Conservation (phyloP, 495 filamentous ascomycete genomes). For the Xylaria nigripes region DNA sequence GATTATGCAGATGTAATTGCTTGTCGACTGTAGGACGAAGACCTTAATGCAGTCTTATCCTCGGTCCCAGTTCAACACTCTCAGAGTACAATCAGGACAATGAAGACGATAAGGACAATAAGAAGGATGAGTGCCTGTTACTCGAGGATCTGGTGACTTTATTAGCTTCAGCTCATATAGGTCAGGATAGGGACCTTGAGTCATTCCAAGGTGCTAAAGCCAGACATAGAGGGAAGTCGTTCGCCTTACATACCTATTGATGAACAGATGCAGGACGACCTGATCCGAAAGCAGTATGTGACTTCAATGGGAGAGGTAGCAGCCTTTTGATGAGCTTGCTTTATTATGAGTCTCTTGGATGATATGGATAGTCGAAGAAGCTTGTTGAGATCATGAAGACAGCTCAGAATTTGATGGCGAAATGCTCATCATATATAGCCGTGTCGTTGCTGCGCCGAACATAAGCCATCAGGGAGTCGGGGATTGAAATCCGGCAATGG, state of each 20-base stretch:
- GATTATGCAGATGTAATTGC: neutral
- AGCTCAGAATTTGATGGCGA: neutral
- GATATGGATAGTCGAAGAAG: neutral
- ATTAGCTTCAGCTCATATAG: neutral
- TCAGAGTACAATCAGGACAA: too few species aligned
- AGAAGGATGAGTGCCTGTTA: neutral
- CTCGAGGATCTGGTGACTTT: neutral
- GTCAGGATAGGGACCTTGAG: neutral
- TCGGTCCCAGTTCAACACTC: neutral
- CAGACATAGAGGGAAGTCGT: neutral
- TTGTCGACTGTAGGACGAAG: too few species aligned
- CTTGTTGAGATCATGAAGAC: neutral
- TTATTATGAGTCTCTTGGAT: neutral
- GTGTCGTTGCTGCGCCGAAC: neutral
- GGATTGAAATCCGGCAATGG: neutral
- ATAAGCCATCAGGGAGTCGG: neutral
- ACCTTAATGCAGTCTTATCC: neutral
- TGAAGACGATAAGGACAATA: too few species aligned
- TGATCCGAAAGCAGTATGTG: neutral
- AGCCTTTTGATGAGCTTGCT: neutral
- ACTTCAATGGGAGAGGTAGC: neutral
- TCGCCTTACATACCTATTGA: neutral
- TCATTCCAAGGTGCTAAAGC: neutral
- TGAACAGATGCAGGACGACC: neutral
- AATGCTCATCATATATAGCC: slow-evolving; percentile 6